Evolutionary conservation across 73 alveolate genomes (phyloP).

Genomic region (Urostyla sp.): DNA sequence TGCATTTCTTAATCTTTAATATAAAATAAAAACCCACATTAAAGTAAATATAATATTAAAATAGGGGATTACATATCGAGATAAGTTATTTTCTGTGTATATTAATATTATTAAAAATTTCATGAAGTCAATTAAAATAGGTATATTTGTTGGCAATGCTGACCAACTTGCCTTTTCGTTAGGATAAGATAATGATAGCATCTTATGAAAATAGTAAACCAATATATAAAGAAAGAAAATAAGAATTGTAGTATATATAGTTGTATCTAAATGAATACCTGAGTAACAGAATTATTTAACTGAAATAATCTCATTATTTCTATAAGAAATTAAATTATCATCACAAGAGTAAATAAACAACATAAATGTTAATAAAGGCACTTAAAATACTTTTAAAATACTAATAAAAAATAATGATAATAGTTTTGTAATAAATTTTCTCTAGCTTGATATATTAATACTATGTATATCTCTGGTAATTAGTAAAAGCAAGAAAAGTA

Average conservation of each 20-base stretch:
- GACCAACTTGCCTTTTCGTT: constrained; percentile 53
- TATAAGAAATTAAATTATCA: constrained; percentile 13
- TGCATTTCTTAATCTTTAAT: constrained; percentile 18
- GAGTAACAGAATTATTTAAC: constrained; percentile 6
- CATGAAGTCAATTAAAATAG: constrained; percentile 24
- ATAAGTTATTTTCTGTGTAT: constrained; percentile 25
- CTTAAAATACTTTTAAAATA: neutral
- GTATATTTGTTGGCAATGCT: constrained; percentile 43
- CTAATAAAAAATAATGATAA: constrained; percentile 24
- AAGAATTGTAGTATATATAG: constrained; percentile 2
- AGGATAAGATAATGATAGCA: constrained; percentile 42
- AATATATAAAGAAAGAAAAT: constrained; percentile 7
- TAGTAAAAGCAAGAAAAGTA: neutral
- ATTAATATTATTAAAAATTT: constrained; percentile 27
- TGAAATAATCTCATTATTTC: neutral
- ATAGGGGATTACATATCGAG: constrained; percentile 12
- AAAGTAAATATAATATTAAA: constrained; percentile 30
- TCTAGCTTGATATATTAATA: constrained; percentile 29
- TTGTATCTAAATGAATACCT: neutral
- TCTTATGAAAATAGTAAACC: constrained; percentile 9
- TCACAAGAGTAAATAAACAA: constrained; percentile 30
- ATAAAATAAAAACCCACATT: constrained; percentile 9
- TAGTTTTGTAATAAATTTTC: constrained; percentile 16
- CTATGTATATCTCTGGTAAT: constrained; percentile 24
- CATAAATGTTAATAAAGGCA: constrained; percentile 41